Evolutionary conservation across 2,329 filamentous ascomycete genomes (phyloP).

Genomic region (Cladosporium phlei): DNA sequence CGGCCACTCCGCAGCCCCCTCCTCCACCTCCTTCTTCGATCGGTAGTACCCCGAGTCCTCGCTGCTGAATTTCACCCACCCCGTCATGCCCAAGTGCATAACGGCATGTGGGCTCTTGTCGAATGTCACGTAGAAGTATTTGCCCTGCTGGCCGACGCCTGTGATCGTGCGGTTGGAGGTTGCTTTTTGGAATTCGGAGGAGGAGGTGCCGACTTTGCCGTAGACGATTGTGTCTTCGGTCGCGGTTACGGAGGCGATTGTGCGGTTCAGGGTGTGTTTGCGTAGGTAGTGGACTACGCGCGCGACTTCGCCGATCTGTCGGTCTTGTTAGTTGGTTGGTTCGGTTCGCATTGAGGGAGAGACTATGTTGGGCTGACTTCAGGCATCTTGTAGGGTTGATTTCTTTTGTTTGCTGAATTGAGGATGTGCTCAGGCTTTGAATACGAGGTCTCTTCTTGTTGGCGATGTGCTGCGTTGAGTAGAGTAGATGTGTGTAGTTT

Average conservation of each 20-base stretch:
- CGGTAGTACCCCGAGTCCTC: constrained; percentile 78
- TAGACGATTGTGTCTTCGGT: constrained; percentile 81
- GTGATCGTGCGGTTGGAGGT: constrained; percentile 69
- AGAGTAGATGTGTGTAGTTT: too few species aligned
- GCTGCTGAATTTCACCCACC: constrained; percentile 84
- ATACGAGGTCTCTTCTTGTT: too few species aligned
- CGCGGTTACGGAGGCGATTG: constrained; percentile 63
- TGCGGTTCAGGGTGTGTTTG: constrained; percentile 78
- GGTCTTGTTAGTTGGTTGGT: constrained; percentile 1
- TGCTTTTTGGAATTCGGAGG: constrained; percentile 66
- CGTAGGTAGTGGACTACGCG: constrained; percentile 81
- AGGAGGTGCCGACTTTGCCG: constrained; percentile 81
- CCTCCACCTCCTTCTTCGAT: constrained; percentile 49
- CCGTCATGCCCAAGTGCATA: constrained; percentile 47
- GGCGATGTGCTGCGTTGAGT: too few species aligned
- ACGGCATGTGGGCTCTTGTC: constrained; percentile 74
- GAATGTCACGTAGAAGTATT: constrained; percentile 93
- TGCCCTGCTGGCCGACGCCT: constrained; percentile 78
- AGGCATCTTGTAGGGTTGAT: constrained; percentile 16
- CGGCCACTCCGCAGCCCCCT: constrained; percentile 79
- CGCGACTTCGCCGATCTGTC: constrained; percentile 59
- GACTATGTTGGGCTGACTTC: constrained; percentile 4
- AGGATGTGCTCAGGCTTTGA: too few species aligned
- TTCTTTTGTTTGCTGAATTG: too few species aligned
- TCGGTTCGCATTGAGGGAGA: background rate